Evolutionary conservation across 805 yeast genomes (phyloP), one percentile per base, ranked within the genome.

Genomic region (Myxozyma monticola): DNA sequence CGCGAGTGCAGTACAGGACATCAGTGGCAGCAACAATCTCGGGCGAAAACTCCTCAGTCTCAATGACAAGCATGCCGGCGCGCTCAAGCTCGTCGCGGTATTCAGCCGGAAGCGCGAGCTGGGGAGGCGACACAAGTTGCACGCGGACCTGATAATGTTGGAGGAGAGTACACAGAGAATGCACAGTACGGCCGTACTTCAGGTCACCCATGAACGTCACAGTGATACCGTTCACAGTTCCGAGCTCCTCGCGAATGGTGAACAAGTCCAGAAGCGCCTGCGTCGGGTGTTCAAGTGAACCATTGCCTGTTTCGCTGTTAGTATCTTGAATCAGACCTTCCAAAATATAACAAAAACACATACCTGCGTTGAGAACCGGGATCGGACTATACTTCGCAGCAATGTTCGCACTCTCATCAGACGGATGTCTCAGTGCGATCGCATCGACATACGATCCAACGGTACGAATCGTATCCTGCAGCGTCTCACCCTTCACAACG

Each of bases 131-230:
- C 48, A 93, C 95, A 66, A 93, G 78, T 72, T 93, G 95, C 62
- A 93, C 77, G 71, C 90, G 82, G 54, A 93, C 97, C 68, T 89
- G 90, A 75, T 93, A 95, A 70, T 86, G 95, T 67, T 83, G 83
- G 68, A 93, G 81, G 69, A 93, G 76, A 69, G 88, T 85, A 68
- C 93, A 87, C 69, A 93, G 79, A 5, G 98, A 91, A 74, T 93
- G 99, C 41, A 93, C 98, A 54, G 99, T 96, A 76, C 99, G 85
- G 54, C 99, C 99, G 68, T 88, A 88, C 70, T 88, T 89, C 78
- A 93, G 80, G 68, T 93, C 99, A 67, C 99, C 99, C 96, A 93
- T 89, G 72, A 93, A 93, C 3, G 99, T 93, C 59, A 93, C 93
- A 31, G 96, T 89, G 66, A 95, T 85, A 68, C 98, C 97, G 69